Evolutionary conservation across 192 early-diverging fungal genomes (phyloP).

Genomic region (Podila minutissima): DNA sequence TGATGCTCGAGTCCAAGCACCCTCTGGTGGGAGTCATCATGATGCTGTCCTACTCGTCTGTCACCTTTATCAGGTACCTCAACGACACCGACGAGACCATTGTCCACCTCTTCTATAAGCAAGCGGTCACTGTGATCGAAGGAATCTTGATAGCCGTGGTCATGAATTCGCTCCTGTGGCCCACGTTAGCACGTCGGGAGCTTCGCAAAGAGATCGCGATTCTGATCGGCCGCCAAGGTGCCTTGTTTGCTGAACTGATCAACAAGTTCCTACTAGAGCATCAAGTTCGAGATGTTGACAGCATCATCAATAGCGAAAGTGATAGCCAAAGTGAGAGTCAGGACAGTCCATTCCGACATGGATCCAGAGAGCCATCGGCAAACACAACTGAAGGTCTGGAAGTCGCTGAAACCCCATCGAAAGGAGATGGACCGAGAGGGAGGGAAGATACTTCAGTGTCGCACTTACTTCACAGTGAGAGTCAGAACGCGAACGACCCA

Average conservation of each 20-base stretch:
- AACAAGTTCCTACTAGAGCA: constrained; percentile 60
- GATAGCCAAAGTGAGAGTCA: background rate
- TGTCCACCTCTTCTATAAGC: constrained; percentile 1
- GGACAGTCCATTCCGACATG: no score
- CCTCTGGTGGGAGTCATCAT: constrained; percentile 16
- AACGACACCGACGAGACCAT: constrained; percentile 1
- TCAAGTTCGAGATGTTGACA: background rate
- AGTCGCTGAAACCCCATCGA: no score
- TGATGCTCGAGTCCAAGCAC: constrained; percentile 3
- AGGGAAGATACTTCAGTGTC: constrained; percentile 16
- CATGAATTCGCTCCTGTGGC: constrained; percentile 13
- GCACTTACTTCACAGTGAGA: background rate
- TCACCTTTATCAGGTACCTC: constrained; percentile 2
- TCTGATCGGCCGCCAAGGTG: constrained; percentile 51
- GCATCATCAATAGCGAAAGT: constrained; percentile 1
- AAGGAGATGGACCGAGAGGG: background rate
- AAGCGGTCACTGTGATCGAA: constrained; percentile 3
- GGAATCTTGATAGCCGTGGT: constrained; percentile 9
- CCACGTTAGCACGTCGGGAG: constrained; percentile 73
- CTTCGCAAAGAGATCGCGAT: constrained; percentile 60
- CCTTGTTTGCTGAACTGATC: constrained; percentile 70
- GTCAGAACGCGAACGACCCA: background rate
- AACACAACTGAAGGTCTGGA: constrained; percentile 2
- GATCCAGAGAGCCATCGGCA: constrained; percentile 8
- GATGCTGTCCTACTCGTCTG: constrained; percentile 16